These are phyloP conservation scores for Xanthoconium purpureum DNA, from an alignment of 768 basidiomycete genomes.

Conservation along the genomic window DNA sequence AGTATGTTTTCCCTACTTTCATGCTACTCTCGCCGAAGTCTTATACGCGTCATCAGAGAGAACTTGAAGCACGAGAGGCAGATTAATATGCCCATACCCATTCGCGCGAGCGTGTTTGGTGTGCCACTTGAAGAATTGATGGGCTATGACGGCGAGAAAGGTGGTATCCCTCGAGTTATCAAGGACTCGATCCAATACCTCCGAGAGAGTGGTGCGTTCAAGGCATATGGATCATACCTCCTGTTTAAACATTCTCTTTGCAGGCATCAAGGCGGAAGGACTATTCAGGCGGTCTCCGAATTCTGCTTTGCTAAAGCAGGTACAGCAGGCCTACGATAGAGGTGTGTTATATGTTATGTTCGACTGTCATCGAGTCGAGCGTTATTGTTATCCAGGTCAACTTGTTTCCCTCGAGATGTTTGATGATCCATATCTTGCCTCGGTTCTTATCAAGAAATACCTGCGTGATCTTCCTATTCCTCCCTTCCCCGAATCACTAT, in stretches of 20 bases:
- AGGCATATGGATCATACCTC: background rate
- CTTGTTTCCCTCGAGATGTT: conserved; percentile 77
- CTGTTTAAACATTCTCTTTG: background rate
- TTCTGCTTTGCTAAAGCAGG: conserved; percentile 65
- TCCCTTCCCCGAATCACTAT: conserved; percentile 69
- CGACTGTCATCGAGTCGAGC: conserved; percentile 1
- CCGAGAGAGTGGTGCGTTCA: conserved; percentile 47
- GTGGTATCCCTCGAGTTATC: conserved; percentile 76
- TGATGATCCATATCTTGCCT: conserved; percentile 74
- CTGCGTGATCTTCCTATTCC: conserved; percentile 77
- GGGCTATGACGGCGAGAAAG: conserved; percentile 81
- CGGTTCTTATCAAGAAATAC: conserved; percentile 84
- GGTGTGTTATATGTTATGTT: conserved; percentile 37
- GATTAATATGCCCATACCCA: conserved; percentile 62
- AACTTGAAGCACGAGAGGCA: conserved; percentile 71
- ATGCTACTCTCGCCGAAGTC: background rate
- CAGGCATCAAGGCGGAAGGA: conserved; percentile 68
- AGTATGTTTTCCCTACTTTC: conserved; percentile 45
- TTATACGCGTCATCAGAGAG: conserved; percentile 48
- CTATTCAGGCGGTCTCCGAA: conserved; percentile 81
- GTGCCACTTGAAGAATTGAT: conserved; percentile 80
- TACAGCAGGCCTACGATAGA: conserved; percentile 81
- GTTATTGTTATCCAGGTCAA: conserved; percentile 48
- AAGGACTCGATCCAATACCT: conserved; percentile 73
- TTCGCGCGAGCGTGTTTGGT: conserved; percentile 67